Evolutionary conservation across 2,329 filamentous ascomycete genomes (phyloP), one percentile per base, ranked within the genome.

Genomic region (Colletotrichum sp.): DNA sequence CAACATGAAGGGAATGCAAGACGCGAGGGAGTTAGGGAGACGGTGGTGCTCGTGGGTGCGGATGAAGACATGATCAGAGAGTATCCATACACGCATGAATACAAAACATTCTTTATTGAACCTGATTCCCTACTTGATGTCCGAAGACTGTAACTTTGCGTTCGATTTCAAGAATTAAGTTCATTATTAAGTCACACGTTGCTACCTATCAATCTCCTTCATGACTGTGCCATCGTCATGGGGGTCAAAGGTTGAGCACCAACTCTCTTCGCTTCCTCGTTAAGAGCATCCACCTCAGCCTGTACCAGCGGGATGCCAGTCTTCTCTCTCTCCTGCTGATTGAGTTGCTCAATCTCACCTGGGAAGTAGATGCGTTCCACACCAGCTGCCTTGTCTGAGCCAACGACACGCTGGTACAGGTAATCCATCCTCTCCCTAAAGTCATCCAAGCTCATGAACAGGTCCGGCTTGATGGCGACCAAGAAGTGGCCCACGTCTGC

Each of bases 401-500:
- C 88, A 0, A 90, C 87, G 1, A 92, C 89, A 10, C 87, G 83
- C 71, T 89, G 84, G 77, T 92, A 90, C 4, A 92, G 81, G 36
- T 89, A 86, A 69, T 89, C 86, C 87, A 93, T 92, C 10, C 93
- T 86, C 68, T 88, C 88, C 34, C 91, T 90, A 81, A 96, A 96
- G 57, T 95, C 93, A 1, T 93, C 92, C 75, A 93, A 78, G 69
- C 88, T 88, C 89, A 96, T 91, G 77, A 96, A 96, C 24, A 96
- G 85, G 79, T 96, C 93, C 0, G 94, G 94, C 81, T 94, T 95
- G 78, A 96, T 90, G 21, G 91, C 93, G 2, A 95, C 85, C 2
- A 96, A 82, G 77, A 95, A 95, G 81, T 96, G 94, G 0, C 94
- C 94, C 0, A 95, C 94, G 79, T 95, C 92, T 0, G 93, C 92